A percentile compares a stretch with the other conserved stretches of the same genome.
Evolutionary conservation across 163 green algal species (phyloP).

Genomic region (Scenedesmus sp.): DNA sequence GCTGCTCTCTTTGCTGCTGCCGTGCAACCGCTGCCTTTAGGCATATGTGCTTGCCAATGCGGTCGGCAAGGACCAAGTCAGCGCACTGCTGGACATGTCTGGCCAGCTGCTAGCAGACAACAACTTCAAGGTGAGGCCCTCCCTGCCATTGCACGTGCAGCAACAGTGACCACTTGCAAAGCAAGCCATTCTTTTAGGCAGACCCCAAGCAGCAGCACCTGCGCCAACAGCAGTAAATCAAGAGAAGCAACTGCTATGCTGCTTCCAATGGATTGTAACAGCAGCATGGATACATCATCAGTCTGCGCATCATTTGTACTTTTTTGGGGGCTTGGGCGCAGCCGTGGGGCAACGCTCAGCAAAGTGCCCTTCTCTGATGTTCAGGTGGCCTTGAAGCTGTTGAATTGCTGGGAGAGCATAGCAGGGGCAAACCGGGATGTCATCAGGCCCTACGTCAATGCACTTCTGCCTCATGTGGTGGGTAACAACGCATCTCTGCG

Average conservation of each 20-base stretch:
- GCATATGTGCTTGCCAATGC: background rate
- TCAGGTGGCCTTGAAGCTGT: conserved; percentile 53
- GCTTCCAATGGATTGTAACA: no score
- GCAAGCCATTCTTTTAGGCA: no score
- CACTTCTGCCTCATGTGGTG: conserved; percentile 57
- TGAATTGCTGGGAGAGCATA: conserved; percentile 53
- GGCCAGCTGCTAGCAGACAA: conserved; percentile 55
- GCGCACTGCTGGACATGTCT: conserved; percentile 57
- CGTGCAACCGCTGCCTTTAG: background rate
- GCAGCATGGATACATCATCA: no score
- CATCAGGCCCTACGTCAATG: conserved; percentile 54
- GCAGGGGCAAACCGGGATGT: conserved; percentile 33
- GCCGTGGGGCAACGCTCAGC: background rate
- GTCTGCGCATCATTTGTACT: no score
- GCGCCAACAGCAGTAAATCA: no score
- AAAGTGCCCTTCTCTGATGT: background rate
- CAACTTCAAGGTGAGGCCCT: conserved; percentile 60
- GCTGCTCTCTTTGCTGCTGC: background rate
- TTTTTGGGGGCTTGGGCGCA: no score
- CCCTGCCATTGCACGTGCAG: background rate
- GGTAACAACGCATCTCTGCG: background rate
- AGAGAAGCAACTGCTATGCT: no score
- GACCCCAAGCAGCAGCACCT: background rate
- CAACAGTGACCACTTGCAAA: background rate
- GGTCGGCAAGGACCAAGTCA: conserved; percentile 52